phyloP scores from a whole-genome alignment of 2,329 filamentous ascomycete genomes.

The Didymosphaeria variabile region DNA sequence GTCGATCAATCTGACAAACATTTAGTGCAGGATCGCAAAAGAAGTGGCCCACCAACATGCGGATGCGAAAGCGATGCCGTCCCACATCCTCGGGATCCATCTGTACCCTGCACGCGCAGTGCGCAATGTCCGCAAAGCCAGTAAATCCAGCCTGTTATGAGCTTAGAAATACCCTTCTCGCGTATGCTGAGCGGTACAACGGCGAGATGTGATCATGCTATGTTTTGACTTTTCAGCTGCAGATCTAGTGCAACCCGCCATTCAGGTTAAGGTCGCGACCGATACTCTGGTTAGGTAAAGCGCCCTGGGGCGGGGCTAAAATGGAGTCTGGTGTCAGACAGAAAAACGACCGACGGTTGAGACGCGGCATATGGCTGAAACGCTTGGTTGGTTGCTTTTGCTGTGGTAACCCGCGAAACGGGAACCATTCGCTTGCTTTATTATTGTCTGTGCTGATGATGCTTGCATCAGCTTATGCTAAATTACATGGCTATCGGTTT shows the following conservation, averaged over 20 bases:
- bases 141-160: neutral
- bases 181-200: neutral
- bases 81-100: neutral
- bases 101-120: neutral
- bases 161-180: neutral
- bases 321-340: neutral
- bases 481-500: constrained; percentile 3
- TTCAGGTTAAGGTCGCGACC: neutral
- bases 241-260: constrained; percentile 2
- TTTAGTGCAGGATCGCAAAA: constrained; percentile 1
- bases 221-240: neutral
- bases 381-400: constrained; percentile 7
- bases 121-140: neutral
- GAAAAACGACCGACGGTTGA: neutral
- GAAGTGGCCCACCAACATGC: neutral
- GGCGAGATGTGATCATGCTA: neutral
- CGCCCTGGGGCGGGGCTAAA: neutral
- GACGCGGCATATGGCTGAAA: neutral
- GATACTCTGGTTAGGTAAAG: neutral
- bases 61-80: constrained; percentile 10
- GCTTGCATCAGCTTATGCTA: neutral
- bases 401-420: neutral
- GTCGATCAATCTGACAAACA: constrained; percentile 8
- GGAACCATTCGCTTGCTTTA: neutral
- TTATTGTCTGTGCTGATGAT: neutral